Evolutionary conservation across 768 basidiomycete genomes (phyloP), one percentile per base, ranked within the genome.

Genomic region (Phanerodontia chrysosporium): DNA sequence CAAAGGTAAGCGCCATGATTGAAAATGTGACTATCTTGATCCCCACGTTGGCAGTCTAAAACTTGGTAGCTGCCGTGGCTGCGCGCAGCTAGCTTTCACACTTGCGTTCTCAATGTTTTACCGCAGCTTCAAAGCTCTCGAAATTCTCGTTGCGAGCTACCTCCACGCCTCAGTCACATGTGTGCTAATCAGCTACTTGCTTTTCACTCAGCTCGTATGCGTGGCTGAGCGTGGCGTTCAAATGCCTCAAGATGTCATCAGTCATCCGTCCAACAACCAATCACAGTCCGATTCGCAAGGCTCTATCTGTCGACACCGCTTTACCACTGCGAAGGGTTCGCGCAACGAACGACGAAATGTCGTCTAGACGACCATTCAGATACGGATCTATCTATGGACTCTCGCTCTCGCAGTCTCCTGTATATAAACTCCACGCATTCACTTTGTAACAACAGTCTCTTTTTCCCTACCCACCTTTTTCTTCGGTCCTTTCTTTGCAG

Each of bases 401-500:
- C 28, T 21, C 13, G 32, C 30, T 51, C 29, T 30, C 49, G 49
- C 49, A 29, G 18, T 22, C 29, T 8, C 21, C 14, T 35, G 45
- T 57, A 57, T 57, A 57, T 57, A 57, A 46, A 24, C 52, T 48
- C 16, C 18, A 22, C 57, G 5, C 67, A 64, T 63, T 66, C 67
- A 65, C 61, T 22, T 51, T 51, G 32, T 22, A 61, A 57, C 44
- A 45, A 24, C 32, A 57, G 29, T 49, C 18, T 49, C 32, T 32
- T 57, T 49, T 49, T 61, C 59, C 59, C 63, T 21, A 39, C 52
- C 62, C 59, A 59, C 54, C 55, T 58, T 53, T n/a, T 60, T 59
- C 62, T 51, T 58, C 62, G 64, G 67, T 60, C 60, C 32, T 51
- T 58, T 46, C 13, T 69, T 66, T 62, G 81, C 83, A 84, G 82